phyloP scores from a whole-genome alignment of 2,329 filamentous ascomycete genomes.

The Pseudocercospora cruenta region DNA sequence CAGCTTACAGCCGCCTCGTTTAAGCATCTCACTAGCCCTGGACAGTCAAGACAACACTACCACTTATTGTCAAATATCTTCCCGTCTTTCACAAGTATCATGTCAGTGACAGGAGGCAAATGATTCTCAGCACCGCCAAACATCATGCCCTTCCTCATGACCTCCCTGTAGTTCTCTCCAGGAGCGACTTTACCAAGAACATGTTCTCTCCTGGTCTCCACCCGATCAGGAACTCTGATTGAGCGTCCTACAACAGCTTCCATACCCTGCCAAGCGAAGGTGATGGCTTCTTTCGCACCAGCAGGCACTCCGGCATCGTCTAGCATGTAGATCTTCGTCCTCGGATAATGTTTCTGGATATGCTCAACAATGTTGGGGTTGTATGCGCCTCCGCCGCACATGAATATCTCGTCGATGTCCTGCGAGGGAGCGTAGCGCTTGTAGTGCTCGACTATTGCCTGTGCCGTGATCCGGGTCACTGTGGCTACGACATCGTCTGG shows the following conservation, averaged over 20 bases:
- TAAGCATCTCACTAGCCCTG: too few relatives aligned
- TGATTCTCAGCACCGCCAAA: constrained; percentile 52
- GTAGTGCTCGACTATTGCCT: constrained; percentile 60
- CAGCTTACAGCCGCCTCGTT: too few relatives aligned
- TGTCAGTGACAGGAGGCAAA: constrained; percentile 53
- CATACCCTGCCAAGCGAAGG: constrained; percentile 65
- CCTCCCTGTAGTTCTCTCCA: constrained; percentile 58
- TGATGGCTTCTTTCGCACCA: constrained; percentile 63
- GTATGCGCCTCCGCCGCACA: constrained; percentile 63
- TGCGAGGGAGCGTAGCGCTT: constrained; percentile 53
- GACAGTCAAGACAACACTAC: constrained; percentile 22
- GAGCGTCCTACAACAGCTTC: constrained; percentile 60
- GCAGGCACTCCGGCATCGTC: constrained; percentile 62
- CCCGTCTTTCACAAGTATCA: constrained; percentile 57
- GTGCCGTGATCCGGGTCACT: constrained; percentile 62
- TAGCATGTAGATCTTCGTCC: constrained; percentile 57
- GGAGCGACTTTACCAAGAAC: constrained; percentile 61
- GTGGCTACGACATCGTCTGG: constrained; percentile 61
- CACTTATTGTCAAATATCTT: constrained; percentile 54
- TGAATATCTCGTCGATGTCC: constrained; percentile 59
- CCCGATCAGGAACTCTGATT: constrained; percentile 58
- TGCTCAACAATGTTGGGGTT: constrained; percentile 62
- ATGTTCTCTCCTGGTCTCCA: constrained; percentile 56
- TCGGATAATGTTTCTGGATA: constrained; percentile 55
- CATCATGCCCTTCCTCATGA: constrained; percentile 56